These are phyloP conservation scores for Bipolaris cookei DNA, from an alignment of 2,329 filamentous ascomycete genomes.

Conservation along the genomic window DNA sequence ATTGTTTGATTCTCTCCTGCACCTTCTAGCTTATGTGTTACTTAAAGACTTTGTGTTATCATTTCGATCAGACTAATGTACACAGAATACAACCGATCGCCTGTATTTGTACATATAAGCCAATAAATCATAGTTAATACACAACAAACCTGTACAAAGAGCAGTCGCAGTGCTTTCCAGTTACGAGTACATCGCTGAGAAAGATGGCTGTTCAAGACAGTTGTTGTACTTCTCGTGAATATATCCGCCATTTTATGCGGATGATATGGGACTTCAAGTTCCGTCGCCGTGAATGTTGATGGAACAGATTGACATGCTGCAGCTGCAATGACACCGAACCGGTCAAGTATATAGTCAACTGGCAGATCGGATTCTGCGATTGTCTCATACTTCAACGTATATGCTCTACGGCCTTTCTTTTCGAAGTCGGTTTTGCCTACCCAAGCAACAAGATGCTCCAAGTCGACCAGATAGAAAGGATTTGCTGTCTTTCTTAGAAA, in stretches of 20 bases:
- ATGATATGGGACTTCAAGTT: slow-evolving; percentile 1
- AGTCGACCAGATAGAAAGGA: slow-evolving; percentile 13
- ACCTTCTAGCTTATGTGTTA: background rate
- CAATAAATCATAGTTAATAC: slow-evolving; percentile 1
- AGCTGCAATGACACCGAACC: slow-evolving; percentile 19
- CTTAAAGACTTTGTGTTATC: background rate
- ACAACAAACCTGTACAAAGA: background rate
- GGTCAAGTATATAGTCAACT: slow-evolving; percentile 20
- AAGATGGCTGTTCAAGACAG: background rate
- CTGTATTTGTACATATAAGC: background rate
- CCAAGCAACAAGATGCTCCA: slow-evolving; percentile 15
- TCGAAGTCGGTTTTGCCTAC: slow-evolving; percentile 10
- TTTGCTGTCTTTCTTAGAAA: slow-evolving; percentile 12
- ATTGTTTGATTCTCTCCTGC: background rate
- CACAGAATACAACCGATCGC: background rate
- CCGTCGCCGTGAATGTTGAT: background rate
- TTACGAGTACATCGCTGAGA: background rate
- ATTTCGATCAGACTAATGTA: background rate
- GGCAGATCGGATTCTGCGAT: slow-evolving; percentile 15
- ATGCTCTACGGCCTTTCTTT: slow-evolving; percentile 10
- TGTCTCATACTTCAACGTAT: slow-evolving; percentile 4
- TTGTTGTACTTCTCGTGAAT: background rate
- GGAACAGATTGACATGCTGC: background rate
- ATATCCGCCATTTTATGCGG: background rate
- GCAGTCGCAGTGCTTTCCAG: background rate